Base-by-base conservation (phyloP, 179 eudicot species). In the Corrigiola litoralis region DNA sequence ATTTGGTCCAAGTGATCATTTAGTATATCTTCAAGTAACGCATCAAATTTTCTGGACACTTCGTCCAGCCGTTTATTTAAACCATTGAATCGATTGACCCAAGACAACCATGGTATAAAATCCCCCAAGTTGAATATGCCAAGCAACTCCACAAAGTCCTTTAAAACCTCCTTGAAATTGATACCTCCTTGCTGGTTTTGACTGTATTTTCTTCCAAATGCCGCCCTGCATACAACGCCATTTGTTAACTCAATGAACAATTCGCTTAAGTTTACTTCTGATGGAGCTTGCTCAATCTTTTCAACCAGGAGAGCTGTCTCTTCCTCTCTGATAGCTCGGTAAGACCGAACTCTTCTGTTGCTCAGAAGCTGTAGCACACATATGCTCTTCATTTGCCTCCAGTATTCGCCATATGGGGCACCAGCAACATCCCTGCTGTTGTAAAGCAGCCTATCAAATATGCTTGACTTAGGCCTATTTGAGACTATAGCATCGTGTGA, bases 311-410 rank as follows among this genome's bases (percentile, higher is more conserved):
- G 63, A 18, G 68, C 44, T 7, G 70, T 69, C 42, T 82, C 85
- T 38, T 77, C 75, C 34, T 79, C 82, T 23, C 84, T 60, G 0
- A 70, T 65, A 11, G 18, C 8, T 2, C 73, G 66, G 52, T 70
- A 75, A 1, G 79, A 77, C 53, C 69, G 61, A 8, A 79, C 80
- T 61, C 74, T 68, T 40, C 37, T 71, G 46, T 47, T 69, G 42
- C 75, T 76, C 28, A 77, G 48, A 23, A 83, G 77, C 53, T 80
- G 72, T 12, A 72, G 67, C 21, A 81, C 78, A 46, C 74, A 73
- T 24, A 79, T 54, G 47, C 80, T 77, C 57, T 72, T 81, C 57
- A 75, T 34, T 25, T 78, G 75, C 69, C 86, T 79, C 88, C 88
- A 83, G 23, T 78, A 71, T 17, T 83, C 85, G 18, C 85, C 78